A percentile compares a stretch with the other conserved stretches of the same genome.
Evolutionary conservation across 192 early-diverging fungal genomes (phyloP).

Genomic region (Oehlia diaphana): DNA sequence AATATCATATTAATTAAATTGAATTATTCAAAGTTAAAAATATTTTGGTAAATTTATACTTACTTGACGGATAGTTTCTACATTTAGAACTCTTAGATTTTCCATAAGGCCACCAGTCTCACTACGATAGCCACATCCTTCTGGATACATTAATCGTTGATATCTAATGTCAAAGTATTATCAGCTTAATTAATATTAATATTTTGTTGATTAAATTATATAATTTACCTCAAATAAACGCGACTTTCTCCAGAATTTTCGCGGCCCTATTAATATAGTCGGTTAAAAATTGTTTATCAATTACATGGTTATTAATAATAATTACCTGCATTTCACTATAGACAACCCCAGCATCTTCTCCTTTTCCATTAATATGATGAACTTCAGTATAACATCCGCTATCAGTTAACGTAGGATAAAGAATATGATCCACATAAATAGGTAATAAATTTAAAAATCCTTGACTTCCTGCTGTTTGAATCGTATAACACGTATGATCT

Average conservation of each 20-base stretch:
- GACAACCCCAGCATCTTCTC: constrained; percentile 67
- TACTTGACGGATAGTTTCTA: constrained; percentile 31
- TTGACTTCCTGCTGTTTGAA: constrained; percentile 57
- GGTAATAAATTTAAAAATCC: constrained; percentile 62
- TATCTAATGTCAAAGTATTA: constrained; percentile 21
- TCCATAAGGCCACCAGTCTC: constrained; percentile 66
- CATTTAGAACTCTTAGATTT: constrained; percentile 50
- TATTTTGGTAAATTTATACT: background rate
- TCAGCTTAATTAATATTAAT: background rate
- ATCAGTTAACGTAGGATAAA: constrained; percentile 63
- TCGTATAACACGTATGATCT: constrained; percentile 61
- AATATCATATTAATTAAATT: constrained; percentile 16
- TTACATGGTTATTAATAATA: background rate
- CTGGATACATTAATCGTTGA: constrained; percentile 58
- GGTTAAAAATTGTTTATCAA: background rate
- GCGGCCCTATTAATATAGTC: constrained; percentile 39
- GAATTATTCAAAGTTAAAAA: background rate
- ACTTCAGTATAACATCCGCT: constrained; percentile 59
- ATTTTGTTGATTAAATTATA: background rate
- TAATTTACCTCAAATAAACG: constrained; percentile 40
- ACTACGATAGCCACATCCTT: constrained; percentile 58
- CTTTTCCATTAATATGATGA: constrained; percentile 64
- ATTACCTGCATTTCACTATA: constrained; percentile 63
- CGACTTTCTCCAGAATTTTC: constrained; percentile 48
- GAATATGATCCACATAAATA: constrained; percentile 62